Conservation (phyloP, 495 filamentous ascomycete genomes). For the Letharia columbiana region DNA sequence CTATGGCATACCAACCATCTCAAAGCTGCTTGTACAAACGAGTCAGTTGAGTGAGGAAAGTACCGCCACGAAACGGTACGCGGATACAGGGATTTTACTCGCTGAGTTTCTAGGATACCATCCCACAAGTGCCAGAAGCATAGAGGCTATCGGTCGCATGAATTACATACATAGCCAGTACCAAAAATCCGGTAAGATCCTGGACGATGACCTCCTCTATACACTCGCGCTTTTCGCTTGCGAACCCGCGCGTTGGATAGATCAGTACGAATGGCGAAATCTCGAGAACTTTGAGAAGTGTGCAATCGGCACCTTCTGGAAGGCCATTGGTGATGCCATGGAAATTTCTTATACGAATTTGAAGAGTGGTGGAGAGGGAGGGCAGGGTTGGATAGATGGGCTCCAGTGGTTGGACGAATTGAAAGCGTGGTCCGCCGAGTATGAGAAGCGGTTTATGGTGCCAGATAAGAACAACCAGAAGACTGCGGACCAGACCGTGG, state of each 20-base stretch:
- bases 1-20: conserved; percentile 59
- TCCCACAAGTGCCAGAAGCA: conserved; percentile 40
- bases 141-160: conserved; percentile 51
- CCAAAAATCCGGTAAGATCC: conserved; percentile 49
- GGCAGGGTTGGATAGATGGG: conserved; percentile 48
- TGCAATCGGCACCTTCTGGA: conserved; percentile 59
- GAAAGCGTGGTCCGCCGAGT: conserved; percentile 47
- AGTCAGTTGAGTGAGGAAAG: conserved; percentile 46
- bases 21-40: conserved; percentile 47
- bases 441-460: conserved; percentile 51
- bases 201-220: conserved; percentile 58
- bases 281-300: conserved; percentile 56
- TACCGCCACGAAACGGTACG: conserved; percentile 52
- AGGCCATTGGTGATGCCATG: conserved; percentile 53
- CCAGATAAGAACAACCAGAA: conserved; percentile 45
- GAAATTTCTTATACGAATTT: conserved; percentile 44
- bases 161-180: conserved; percentile 60
- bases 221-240: conserved; percentile 54
- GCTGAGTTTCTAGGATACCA: conserved; percentile 42
- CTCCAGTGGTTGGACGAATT: conserved; percentile 59
- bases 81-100: conserved; percentile 53
- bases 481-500: conserved; percentile 48
- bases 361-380: conserved; percentile 13
- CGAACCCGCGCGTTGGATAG: conserved; percentile 51
- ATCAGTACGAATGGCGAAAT: conserved; percentile 53